Percentiles rank a stretch among this genome's conserved stretches.
Evolutionary conservation across 345 rosid species (phyloP).

Genomic region (Hibiscus tridactylites): DNA sequence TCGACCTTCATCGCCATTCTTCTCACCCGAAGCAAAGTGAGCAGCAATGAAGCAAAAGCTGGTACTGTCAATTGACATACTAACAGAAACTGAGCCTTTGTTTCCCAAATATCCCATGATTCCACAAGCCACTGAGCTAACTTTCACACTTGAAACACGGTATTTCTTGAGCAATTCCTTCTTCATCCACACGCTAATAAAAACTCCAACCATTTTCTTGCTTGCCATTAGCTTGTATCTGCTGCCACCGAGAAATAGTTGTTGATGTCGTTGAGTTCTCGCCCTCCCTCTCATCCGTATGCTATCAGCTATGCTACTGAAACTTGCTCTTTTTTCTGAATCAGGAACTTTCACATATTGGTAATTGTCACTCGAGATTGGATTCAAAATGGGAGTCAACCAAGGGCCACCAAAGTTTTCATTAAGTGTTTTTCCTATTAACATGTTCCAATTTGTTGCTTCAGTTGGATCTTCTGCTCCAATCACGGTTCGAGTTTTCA

Average conservation of each 20-base stretch:
- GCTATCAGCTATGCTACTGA: conserved; percentile 11
- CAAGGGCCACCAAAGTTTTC: conserved; percentile 38
- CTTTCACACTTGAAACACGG: conserved; percentile 41
- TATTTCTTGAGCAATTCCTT: conserved; percentile 39
- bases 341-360: conserved; percentile 14
- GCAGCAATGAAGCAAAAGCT: conserved; percentile 68
- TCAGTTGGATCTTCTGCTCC: conserved; percentile 55
- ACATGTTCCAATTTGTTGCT: conserved; percentile 60
- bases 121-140: conserved; percentile 62
- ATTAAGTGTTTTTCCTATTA: conserved; percentile 52
- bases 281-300: conserved; percentile 12
- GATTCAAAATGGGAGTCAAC: conserved; percentile 37
- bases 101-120: conserved; percentile 69
- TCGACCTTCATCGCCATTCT: conserved; percentile 47
- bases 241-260: conserved; percentile 8
- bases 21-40: conserved; percentile 66
- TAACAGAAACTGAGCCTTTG: conserved; percentile 69
- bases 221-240: conserved; percentile 55
- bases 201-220: conserved; percentile 75
- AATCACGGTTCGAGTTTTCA: conserved; percentile 40
- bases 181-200: conserved; percentile 66
- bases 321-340: conserved; percentile 18
- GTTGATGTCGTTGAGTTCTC: conserved; percentile 3
- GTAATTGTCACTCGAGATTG: conserved; percentile 33
- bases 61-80: conserved; percentile 55